A percentile compares a stretch with the other conserved stretches of the same genome.
These are phyloP conservation scores for Coniochaeta sp. DNA, from an alignment of 2,329 filamentous ascomycete genomes.

Conservation along the genomic window DNA sequence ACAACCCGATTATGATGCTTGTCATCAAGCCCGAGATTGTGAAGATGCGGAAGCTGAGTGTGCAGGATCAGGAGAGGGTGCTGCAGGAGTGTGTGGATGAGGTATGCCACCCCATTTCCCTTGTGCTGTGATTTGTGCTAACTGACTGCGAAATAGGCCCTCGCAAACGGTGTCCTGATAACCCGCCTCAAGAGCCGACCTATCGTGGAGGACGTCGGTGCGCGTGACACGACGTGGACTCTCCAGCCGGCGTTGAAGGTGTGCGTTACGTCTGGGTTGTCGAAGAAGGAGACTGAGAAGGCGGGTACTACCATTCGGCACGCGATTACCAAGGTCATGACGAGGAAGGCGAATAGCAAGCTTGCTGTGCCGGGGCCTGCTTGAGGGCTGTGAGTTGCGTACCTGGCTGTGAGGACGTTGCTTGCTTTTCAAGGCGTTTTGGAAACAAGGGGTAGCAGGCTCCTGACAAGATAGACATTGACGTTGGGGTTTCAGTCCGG, in stretches of 20 bases:
- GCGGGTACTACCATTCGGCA: conserved; percentile 82
- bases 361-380: not conserved
- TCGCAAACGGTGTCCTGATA: conserved; percentile 84
- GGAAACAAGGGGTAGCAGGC: not conserved
- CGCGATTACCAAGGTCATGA: conserved; percentile 89
- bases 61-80: conserved; percentile 75
- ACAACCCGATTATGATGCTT: conserved; percentile 84
- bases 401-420: not conserved
- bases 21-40: conserved; percentile 80
- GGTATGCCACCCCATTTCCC: conserved; percentile 56
- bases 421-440: not conserved
- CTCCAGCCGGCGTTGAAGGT: conserved; percentile 82
- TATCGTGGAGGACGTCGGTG: conserved; percentile 52
- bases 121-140: conserved; percentile 3
- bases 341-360: conserved; percentile 48
- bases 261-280: conserved; percentile 79
- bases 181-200: conserved; percentile 78
- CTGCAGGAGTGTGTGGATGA: conserved; percentile 94
- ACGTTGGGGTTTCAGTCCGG: not conserved
- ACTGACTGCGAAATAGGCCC: conserved; percentile 45
- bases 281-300: conserved; percentile 94
- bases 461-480: not conserved
- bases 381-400: not conserved
- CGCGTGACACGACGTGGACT: conserved; percentile 63
- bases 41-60: conserved; percentile 56